phyloP scores from a whole-genome alignment of 768 basidiomycete genomes.

The Xerocomellus chrysenteron region DNA sequence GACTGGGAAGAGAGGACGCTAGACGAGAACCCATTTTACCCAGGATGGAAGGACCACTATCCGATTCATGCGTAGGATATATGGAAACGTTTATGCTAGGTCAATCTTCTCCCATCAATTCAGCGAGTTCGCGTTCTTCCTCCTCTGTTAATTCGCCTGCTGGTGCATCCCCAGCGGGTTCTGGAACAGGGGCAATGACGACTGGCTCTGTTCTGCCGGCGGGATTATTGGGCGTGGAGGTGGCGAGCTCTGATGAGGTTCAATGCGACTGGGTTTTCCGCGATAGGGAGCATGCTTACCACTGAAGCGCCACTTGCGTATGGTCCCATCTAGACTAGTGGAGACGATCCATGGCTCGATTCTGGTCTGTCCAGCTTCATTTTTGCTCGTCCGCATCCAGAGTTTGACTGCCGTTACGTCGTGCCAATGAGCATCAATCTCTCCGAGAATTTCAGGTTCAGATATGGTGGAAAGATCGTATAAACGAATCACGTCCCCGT shows the following conservation, averaged over 20 bases:
- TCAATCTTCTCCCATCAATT: constrained; percentile 54
- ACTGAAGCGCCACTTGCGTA: constrained; percentile 80
- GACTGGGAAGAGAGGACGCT: constrained; percentile 51
- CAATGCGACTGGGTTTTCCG: not conserved
- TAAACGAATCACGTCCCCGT: constrained; percentile 78
- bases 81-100: not conserved
- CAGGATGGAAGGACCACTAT: constrained; percentile 41
- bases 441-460: constrained; percentile 67
- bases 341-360: constrained; percentile 82
- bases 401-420: constrained; percentile 75
- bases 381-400: constrained; percentile 59
- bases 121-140: constrained; percentile 86
- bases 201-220: constrained; percentile 15
- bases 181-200: constrained; percentile 28
- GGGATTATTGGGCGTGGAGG: constrained; percentile 25
- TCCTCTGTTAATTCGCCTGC: constrained; percentile 67
- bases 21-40: constrained; percentile 52
- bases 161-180: constrained; percentile 31
- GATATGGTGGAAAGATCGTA: constrained; percentile 73
- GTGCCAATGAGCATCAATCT: constrained; percentile 87
- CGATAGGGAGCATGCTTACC: constrained; percentile 36
- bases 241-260: constrained; percentile 23
- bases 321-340: constrained; percentile 81
- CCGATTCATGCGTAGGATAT: constrained; percentile 12
- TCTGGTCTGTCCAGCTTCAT: constrained; percentile 45